A percentile compares a stretch with the other conserved stretches of the same genome.
Evolutionary conservation across 108 stramenopile species (phyloP).

Genomic region (Poteriospumella lacustris): DNA sequence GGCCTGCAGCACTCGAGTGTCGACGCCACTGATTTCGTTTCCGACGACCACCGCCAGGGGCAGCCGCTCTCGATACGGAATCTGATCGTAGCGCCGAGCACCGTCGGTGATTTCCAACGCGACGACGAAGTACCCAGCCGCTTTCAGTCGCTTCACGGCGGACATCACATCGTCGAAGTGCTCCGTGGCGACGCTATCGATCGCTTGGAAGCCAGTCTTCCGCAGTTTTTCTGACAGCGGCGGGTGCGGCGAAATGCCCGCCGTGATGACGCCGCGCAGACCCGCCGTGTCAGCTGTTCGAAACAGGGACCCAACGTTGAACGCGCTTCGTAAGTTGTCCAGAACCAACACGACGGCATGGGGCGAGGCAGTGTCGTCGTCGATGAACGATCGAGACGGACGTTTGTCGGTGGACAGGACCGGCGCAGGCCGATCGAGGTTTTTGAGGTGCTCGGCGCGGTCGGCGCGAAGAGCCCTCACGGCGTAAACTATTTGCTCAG

Average conservation of each 20-base stretch:
- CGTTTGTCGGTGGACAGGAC: background rate
- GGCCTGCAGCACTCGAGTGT: constrained; percentile 54
- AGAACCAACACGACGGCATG: constrained; percentile 58
- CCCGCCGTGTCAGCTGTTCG: constrained; percentile 69
- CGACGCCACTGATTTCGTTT: constrained; percentile 75
- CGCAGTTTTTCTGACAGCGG: constrained; percentile 64
- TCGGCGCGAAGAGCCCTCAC: constrained; percentile 42
- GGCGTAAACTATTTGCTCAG: constrained; percentile 36
- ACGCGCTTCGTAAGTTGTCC: constrained; percentile 74
- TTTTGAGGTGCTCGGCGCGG: constrained; percentile 44
- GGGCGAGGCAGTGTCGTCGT: background rate
- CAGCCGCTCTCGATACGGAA: constrained; percentile 27
- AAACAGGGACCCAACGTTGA: constrained; percentile 77
- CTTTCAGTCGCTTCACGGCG: constrained; percentile 53
- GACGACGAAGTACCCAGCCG: constrained; percentile 46
- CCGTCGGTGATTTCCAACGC: constrained; percentile 21
- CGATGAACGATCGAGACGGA: too few species aligned
- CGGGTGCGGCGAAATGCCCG: constrained; percentile 76
- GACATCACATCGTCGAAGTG: constrained; percentile 67
- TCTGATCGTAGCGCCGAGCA: constrained; percentile 31
- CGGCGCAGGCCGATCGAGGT: constrained; percentile 31
- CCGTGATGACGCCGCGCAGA: constrained; percentile 55
- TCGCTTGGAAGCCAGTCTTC: constrained; percentile 72
- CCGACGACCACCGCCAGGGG: constrained; percentile 71
- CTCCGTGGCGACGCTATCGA: constrained; percentile 51